These are phyloP conservation scores for Marasmius sp. DNA, from an alignment of 1,284 basidiomycete genomes.

Conservation along the genomic window DNA sequence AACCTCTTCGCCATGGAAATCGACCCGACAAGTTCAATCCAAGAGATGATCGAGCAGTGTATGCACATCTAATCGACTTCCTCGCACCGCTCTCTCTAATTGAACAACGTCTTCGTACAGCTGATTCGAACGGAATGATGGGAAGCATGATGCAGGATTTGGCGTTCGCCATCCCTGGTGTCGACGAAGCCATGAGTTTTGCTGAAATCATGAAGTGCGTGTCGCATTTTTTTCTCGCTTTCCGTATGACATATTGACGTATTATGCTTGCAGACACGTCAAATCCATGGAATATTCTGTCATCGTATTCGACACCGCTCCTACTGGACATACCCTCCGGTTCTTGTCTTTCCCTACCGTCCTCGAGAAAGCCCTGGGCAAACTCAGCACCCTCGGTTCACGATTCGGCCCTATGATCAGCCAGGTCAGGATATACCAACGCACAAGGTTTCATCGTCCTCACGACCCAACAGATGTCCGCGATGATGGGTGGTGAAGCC, in stretches of 20 bases:
- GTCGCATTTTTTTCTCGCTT: neutral
- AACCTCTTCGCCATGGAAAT: constrained; percentile 99
- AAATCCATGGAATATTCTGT: constrained; percentile 99
- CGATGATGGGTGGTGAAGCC: constrained; percentile 90
- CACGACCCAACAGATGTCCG: constrained; percentile 68
- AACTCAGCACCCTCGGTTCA: constrained; percentile 88
- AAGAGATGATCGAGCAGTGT: constrained; percentile 99
- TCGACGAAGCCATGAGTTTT: constrained; percentile 99
- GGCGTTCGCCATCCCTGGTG: constrained; percentile 98
- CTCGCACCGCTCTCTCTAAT: constrained; percentile 1
- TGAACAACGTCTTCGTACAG: constrained; percentile 35
- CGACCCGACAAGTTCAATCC: constrained; percentile 94
- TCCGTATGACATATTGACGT: constrained; percentile 3
- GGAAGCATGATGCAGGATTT: constrained; percentile 99
- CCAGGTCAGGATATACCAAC: constrained; percentile 52
- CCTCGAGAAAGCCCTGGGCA: constrained; percentile 95
- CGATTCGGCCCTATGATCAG: constrained; percentile 97
- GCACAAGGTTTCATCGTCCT: neutral
- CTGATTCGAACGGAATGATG: constrained; percentile 94
- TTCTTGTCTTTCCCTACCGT: constrained; percentile 98
- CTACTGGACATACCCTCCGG: constrained; percentile 96
- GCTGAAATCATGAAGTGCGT: constrained; percentile 99
- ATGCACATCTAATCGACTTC: constrained; percentile 22
- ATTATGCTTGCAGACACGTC: constrained; percentile 71
- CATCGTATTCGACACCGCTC: constrained; percentile 98